Evolutionary conservation across 2,329 filamentous ascomycete genomes (phyloP).

Genomic region (Neocatenulostroma microsporum): DNA sequence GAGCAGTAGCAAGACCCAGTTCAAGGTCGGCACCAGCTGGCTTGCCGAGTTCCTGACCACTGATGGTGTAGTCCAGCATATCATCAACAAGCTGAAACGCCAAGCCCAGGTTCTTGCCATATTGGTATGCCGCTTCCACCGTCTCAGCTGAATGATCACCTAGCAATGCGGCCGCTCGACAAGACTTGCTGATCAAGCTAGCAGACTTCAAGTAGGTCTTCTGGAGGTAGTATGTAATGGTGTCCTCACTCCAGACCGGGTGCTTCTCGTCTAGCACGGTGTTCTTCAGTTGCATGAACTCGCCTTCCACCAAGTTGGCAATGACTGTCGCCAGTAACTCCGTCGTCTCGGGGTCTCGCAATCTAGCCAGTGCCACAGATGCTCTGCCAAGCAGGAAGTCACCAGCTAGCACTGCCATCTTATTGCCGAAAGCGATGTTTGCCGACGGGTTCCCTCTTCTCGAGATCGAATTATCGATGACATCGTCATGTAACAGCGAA

Average conservation of each 20-base stretch:
- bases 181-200: constrained; percentile 91
- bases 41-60: constrained; percentile 78
- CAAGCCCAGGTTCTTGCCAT: constrained; percentile 86
- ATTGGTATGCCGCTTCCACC: constrained; percentile 83
- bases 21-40: constrained; percentile 91
- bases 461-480: constrained; percentile 86
- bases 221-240: constrained; percentile 86
- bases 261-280: constrained; percentile 79
- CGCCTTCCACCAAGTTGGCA: constrained; percentile 93
- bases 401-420: constrained; percentile 97
- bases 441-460: constrained; percentile 78
- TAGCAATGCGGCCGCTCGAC: constrained; percentile 78
- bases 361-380: constrained; percentile 81
- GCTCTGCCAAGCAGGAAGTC: constrained; percentile 91
- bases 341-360: constrained; percentile 88
- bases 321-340: constrained; percentile 94
- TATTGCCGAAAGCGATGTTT: constrained; percentile 95
- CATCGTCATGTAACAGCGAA: constrained; percentile 93
- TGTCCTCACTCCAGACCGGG: constrained; percentile 79
- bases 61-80: constrained; percentile 92
- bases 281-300: constrained; percentile 99
- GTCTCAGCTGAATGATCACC: constrained; percentile 68
- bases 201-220: constrained; percentile 98
- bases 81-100: constrained; percentile 98
- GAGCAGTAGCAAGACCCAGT: constrained; percentile 86